Evolutionary conservation across 2,329 filamentous ascomycete species (phyloP).

Genomic region (Alternaria ventricosa): DNA sequence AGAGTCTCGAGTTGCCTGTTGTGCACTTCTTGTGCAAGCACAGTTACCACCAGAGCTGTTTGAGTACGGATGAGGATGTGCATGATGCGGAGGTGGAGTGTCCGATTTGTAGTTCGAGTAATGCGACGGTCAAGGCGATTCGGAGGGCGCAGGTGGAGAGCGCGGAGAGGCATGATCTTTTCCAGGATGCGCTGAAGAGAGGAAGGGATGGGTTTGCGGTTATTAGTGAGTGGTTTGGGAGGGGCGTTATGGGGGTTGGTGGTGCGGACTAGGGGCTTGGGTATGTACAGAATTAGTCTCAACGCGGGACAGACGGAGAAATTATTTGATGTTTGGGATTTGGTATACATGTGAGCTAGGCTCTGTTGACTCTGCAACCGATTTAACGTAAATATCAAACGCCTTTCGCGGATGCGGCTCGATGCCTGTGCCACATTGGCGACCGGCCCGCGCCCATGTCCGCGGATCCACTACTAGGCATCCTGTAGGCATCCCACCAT

Average conservation of each 20-base stretch:
- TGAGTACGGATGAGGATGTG: slow-evolving; percentile 69
- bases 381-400: background rate
- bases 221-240: slow-evolving; percentile 91
- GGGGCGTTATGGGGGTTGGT: slow-evolving; percentile 79
- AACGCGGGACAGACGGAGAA: background rate
- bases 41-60: slow-evolving; percentile 90
- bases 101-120: slow-evolving; percentile 81
- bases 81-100: slow-evolving; percentile 76
- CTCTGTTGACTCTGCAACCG: background rate
- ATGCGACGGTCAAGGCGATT: slow-evolving; percentile 88
- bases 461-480: background rate
- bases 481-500: background rate
- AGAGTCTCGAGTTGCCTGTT: slow-evolving; percentile 80
- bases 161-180: slow-evolving; percentile 86
- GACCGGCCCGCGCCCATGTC: background rate
- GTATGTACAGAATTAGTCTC: background rate
- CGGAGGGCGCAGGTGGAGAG: slow-evolving; percentile 85
- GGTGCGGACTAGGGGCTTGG: slow-evolving; percentile 26
- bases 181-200: slow-evolving; percentile 77
- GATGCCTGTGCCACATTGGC: background rate
- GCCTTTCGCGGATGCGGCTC: background rate
- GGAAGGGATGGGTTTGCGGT: slow-evolving; percentile 88
- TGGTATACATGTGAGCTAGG: background rate
- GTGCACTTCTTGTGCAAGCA: slow-evolving; percentile 98
- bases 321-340: background rate